phyloP scores from a whole-genome alignment of 176 grass and related monocot genomes.

The Oropetium thomaeum region DNA sequence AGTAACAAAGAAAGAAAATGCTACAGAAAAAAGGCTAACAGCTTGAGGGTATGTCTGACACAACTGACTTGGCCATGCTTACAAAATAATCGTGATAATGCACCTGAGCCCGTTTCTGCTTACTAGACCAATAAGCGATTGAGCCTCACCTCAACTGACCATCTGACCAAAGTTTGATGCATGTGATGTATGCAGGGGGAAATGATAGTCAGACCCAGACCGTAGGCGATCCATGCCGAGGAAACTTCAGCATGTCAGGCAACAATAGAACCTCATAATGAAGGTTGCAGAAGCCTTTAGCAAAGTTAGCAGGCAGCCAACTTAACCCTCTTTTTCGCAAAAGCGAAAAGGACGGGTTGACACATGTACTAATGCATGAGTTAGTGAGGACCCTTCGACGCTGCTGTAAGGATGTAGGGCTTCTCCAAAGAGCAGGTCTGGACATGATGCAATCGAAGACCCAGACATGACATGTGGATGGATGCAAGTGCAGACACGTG shows the following conservation, averaged over 20 bases:
- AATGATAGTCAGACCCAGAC: conserved; percentile 28
- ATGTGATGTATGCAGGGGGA: conserved; percentile 43
- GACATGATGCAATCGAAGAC: conserved; percentile 63
- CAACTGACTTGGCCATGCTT: conserved; percentile 35
- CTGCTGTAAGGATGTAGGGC: conserved; percentile 47
- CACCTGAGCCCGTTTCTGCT: conserved; percentile 3
- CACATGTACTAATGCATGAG: conserved; percentile 63
- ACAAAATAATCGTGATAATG: conserved; percentile 55
- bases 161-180: conserved; percentile 45
- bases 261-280: conserved; percentile 38
- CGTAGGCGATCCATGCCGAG: conserved; percentile 18
- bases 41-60: conserved; percentile 27
- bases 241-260: conserved; percentile 35
- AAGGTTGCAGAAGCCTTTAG: conserved; percentile 43
- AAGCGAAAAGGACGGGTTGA: conserved; percentile 41
- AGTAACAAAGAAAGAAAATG: conserved; percentile 19
- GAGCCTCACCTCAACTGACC: conserved; percentile 32
- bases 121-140: conserved; percentile 35
- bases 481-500: conserved; percentile 56
- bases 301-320: conserved; percentile 57
- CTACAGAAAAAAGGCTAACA: conserved; percentile 10
- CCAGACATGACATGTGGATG: conserved; percentile 49
- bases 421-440: conserved; percentile 55
- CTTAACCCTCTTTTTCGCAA: conserved; percentile 46
- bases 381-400: conserved; percentile 62